Percentiles rank a stretch among this genome's conserved stretches.
phyloP scores from a whole-genome alignment of 441 rosid species.

The Jatropha multifida region DNA sequence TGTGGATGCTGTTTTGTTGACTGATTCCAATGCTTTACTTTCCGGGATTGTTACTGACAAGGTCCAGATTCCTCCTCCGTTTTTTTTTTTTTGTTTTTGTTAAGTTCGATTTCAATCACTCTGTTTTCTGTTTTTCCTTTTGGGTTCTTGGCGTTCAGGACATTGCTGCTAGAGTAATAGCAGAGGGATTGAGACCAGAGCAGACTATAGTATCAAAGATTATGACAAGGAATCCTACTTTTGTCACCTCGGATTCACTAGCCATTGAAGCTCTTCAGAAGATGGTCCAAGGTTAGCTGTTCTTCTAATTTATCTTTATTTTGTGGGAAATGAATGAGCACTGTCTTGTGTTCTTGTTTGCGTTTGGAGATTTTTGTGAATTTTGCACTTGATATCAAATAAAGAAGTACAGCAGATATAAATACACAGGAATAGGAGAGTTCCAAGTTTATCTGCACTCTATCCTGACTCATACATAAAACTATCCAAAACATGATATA shows the following conservation, averaged over 20 bases:
- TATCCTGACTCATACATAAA: too few relatives aligned
- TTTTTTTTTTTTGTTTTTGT: neutral
- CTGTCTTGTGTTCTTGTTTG: neutral
- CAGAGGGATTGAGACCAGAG: constrained; percentile 91
- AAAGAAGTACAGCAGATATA: too few relatives aligned
- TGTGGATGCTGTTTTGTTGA: constrained; percentile 79
- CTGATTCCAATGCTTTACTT: constrained; percentile 87
- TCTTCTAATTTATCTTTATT: neutral
- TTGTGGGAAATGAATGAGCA: neutral
- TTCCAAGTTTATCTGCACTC: too few relatives aligned
- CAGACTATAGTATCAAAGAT: constrained; percentile 83
- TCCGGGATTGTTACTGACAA: constrained; percentile 94
- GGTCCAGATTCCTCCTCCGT: constrained; percentile 28
- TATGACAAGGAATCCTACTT: constrained; percentile 90
- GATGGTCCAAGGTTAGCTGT: constrained; percentile 85
- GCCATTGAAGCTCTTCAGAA: constrained; percentile 96
- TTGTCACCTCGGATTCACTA: constrained; percentile 73
- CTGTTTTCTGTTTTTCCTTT: neutral
- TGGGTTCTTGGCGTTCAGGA: constrained; percentile 40
- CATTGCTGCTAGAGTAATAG: constrained; percentile 76
- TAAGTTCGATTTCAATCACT: neutral
- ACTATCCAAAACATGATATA: too few relatives aligned
- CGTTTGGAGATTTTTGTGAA: too few relatives aligned
- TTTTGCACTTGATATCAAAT: too few relatives aligned
- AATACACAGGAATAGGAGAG: too few relatives aligned